These are phyloP conservation scores for Magnaporthiopsis incrustans DNA, from an alignment of 2,329 filamentous ascomycete genomes.

Conservation along the genomic window DNA sequence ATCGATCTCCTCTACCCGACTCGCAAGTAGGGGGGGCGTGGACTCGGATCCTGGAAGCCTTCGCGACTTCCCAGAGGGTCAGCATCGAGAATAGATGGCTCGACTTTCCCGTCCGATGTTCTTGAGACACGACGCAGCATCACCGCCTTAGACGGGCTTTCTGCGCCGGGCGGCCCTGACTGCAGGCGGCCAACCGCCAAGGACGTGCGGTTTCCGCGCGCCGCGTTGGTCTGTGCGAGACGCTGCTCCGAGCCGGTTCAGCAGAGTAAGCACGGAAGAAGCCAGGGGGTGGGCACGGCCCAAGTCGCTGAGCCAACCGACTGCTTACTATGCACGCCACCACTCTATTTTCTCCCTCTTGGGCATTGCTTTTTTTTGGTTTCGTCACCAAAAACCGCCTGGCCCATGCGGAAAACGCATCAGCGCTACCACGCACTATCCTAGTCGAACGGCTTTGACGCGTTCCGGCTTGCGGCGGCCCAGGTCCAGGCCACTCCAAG, in stretches of 20 bases:
- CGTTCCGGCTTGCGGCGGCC: not conserved
- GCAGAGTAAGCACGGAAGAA: not conserved
- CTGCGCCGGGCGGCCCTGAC: not conserved
- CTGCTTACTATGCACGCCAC: not conserved
- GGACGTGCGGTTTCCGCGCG: not conserved
- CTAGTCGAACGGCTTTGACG: not conserved
- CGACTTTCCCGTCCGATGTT: not conserved
- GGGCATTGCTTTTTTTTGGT: not conserved
- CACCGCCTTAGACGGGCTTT: not conserved
- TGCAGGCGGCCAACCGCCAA: not conserved
- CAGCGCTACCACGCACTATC: not conserved
- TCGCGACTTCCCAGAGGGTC: not conserved
- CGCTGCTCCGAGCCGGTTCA: not conserved
- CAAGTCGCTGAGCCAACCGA: not conserved
- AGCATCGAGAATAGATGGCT: not conserved
- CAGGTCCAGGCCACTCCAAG: too few relatives aligned
- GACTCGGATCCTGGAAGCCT: not conserved
- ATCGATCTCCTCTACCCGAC: not conserved
- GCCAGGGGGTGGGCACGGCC: not conserved
- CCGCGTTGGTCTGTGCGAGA: not conserved
- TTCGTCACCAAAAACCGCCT: not conserved
- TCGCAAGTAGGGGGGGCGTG: not conserved
- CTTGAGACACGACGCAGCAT: not conserved
- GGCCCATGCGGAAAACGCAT: not conserved
- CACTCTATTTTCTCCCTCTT: not conserved